phyloP scores from a whole-genome alignment of 495 filamentous ascomycete genomes.

The Talaromyces wortmannii region DNA sequence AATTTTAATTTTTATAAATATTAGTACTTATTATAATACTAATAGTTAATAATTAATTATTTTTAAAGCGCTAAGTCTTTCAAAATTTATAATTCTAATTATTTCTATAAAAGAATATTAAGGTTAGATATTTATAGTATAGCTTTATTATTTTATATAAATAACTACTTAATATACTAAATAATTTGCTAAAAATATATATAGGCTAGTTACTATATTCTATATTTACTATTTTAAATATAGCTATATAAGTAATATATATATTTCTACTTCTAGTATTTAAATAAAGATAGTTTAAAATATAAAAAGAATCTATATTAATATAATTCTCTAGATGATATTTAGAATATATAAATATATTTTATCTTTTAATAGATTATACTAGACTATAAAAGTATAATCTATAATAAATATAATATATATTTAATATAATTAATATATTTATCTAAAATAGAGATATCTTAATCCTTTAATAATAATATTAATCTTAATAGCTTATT shows the following conservation, averaged over 20 bases:
- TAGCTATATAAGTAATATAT: neutral
- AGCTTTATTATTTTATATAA: neutral
- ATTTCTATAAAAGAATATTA: neutral
- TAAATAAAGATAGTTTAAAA: neutral
- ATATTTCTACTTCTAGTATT: neutral
- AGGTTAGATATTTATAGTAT: neutral
- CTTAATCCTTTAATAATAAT: neutral
- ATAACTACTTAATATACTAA: neutral
- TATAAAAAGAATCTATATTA: neutral
- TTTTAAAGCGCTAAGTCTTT: neutral
- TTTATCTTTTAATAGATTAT: neutral
- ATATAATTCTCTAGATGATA: neutral
- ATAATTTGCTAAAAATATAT: neutral
- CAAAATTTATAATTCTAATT: neutral
- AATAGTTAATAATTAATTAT: neutral
- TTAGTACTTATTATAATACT: neutral
- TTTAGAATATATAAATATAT: neutral
- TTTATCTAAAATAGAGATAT: neutral
- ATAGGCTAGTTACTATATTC: neutral
- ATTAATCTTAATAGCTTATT: neutral
- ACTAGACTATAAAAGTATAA: neutral
- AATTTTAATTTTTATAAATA: neutral
- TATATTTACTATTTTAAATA: too few relatives aligned
- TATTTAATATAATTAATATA: neutral
- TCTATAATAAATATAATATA: neutral